Evolutionary conservation across 2,329 filamentous ascomycete genomes (phyloP).

Genomic region (Phoma sp.): DNA sequence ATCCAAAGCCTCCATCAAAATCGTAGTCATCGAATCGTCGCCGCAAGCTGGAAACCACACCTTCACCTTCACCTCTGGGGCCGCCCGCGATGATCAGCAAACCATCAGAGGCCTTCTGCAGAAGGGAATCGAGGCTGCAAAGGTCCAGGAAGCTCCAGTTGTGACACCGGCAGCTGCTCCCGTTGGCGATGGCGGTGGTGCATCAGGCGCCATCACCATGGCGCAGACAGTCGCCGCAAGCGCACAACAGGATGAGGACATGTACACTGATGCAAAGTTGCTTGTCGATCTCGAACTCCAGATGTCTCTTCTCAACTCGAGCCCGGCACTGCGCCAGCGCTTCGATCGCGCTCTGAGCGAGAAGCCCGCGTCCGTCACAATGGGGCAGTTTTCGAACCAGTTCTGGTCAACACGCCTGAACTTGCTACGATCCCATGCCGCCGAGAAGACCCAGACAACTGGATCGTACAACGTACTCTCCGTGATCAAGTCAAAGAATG

Average conservation of each 20-base stretch:
- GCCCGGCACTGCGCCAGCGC: slow-evolving; percentile 77
- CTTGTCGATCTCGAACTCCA: slow-evolving; percentile 83
- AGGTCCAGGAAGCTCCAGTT: slow-evolving; percentile 55
- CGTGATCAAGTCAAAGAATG: slow-evolving; percentile 80
- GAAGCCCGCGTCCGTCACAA: slow-evolving; percentile 83
- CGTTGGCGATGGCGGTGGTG: slow-evolving; percentile 23
- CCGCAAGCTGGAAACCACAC: slow-evolving; percentile 74
- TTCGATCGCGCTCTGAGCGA: slow-evolving; percentile 85
- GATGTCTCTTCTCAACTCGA: slow-evolving; percentile 84
- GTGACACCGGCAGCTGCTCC: slow-evolving; percentile 40
- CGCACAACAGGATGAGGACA: slow-evolving; percentile 62
- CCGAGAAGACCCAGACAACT: slow-evolving; percentile 83
- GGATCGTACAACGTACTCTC: slow-evolving; percentile 95
- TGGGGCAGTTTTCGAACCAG: slow-evolving; percentile 83
- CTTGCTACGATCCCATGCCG: slow-evolving; percentile 86
- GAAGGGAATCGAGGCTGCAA: slow-evolving; percentile 74
- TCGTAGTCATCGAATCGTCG: slow-evolving; percentile 75
- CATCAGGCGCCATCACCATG: slow-evolving; percentile 77
- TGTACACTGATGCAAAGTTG: slow-evolving; percentile 83
- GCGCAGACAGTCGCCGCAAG: slow-evolving; percentile 66
- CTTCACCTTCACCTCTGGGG: slow-evolving; percentile 86
- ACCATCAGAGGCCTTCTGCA: slow-evolving; percentile 83
- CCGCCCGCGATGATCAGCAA: slow-evolving; percentile 84
- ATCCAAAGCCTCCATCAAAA: slow-evolving; percentile 91
- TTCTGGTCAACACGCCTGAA: slow-evolving; percentile 94